Conservation (phyloP, 2,329 filamentous ascomycete species). For the Metarhizium robertsii region DNA sequence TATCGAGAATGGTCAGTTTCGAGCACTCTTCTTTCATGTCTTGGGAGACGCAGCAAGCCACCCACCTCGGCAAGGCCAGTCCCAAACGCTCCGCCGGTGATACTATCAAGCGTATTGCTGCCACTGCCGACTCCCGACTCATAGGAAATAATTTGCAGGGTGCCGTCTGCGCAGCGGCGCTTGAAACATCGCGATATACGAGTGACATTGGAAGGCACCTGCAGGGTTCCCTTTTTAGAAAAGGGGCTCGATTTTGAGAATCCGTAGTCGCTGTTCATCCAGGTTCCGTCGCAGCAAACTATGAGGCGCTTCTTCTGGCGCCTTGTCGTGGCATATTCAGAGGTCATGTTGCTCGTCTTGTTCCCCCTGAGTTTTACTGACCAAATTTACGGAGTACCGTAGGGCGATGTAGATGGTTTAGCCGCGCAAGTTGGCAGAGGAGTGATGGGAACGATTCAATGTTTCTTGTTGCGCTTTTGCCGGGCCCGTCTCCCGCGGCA, state of each 20-base stretch:
- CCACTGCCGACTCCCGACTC: constrained; percentile 51
- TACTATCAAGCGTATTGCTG: constrained; percentile 35
- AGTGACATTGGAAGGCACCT: constrained; percentile 51
- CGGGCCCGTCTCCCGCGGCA: neutral
- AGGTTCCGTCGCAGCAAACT: constrained; percentile 44
- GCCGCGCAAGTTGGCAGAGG: neutral
- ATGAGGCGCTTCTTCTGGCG: constrained; percentile 35
- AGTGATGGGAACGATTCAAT: no score
- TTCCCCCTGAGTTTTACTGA: neutral
- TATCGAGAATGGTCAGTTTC: constrained; percentile 16
- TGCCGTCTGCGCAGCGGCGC: constrained; percentile 38
- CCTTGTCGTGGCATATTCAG: neutral
- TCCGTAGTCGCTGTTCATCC: constrained; percentile 43
- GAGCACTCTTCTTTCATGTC: neutral
- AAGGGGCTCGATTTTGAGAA: constrained; percentile 30
- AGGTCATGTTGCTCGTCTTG: neutral
- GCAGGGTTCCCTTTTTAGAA: constrained; percentile 29
- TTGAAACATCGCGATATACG: constrained; percentile 49
- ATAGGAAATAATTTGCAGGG: constrained; percentile 50
- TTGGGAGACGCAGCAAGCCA: neutral
- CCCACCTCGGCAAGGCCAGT: constrained; percentile 42
- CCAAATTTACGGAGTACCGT: no score
- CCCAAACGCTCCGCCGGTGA: constrained; percentile 47
- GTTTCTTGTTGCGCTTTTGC: neutral
- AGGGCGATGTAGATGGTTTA: no score